A percentile compares a stretch with the other conserved stretches of the same genome.
Evolutionary conservation across 108 stramenopile species (phyloP).

Genomic region (Cylindrotheca fusiformis): DNA sequence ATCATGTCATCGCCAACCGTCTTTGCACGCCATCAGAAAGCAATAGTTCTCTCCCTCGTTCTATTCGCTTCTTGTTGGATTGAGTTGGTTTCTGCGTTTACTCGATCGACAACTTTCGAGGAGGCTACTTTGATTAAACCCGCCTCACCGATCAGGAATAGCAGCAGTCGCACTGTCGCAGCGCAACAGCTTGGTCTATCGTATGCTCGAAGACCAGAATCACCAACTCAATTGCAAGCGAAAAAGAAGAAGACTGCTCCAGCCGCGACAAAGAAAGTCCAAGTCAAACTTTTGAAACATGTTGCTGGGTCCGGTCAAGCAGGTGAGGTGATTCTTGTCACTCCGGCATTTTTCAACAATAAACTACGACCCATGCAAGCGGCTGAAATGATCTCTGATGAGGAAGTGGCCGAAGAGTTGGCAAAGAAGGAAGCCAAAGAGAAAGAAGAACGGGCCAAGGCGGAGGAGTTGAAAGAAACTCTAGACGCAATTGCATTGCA

Average conservation of each 20-base stretch:
- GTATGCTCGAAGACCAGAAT: too few relatives aligned
- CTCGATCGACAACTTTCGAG: not conserved
- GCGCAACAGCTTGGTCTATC: too few relatives aligned
- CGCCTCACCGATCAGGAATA: not conserved
- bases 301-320: constrained; percentile 67
- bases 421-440: constrained; percentile 24
- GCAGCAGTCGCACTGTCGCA: not conserved
- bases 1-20: too few relatives aligned
- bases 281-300: constrained; percentile 64
- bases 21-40: too few relatives aligned
- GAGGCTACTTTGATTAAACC: not conserved
- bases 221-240: not conserved
- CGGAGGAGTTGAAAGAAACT: constrained; percentile 27
- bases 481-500: constrained; percentile 19
- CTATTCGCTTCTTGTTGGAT: not conserved
- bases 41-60: not conserved
- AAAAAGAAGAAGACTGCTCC: constrained; percentile 22
- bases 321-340: constrained; percentile 69
- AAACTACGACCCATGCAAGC: constrained; percentile 57
- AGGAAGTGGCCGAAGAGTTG: constrained; percentile 59
- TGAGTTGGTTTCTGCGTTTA: not conserved
- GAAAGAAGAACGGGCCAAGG: constrained; percentile 21
- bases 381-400: constrained; percentile 60
- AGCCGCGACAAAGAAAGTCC: constrained; percentile 47
- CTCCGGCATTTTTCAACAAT: constrained; percentile 75